Evolutionary conservation across 2,329 filamentous ascomycete species (phyloP).

Genomic region (Exophiala bonariae): DNA sequence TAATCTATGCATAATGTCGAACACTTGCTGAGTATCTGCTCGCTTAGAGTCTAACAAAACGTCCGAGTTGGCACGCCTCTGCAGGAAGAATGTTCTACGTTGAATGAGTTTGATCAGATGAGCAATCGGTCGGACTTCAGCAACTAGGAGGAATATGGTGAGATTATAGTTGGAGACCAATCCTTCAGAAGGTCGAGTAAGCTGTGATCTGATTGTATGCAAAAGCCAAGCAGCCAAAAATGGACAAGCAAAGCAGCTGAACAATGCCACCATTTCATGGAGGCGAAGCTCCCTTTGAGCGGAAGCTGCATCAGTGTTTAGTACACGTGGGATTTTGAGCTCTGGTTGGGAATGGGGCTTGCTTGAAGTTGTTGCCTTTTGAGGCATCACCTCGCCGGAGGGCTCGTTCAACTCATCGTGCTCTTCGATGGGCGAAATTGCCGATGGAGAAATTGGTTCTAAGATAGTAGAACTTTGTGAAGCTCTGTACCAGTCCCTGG

Average conservation of each 20-base stretch:
- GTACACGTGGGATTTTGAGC: slow-evolving; percentile 13
- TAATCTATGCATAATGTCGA: slow-evolving; percentile 63
- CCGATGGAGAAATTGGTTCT: slow-evolving; percentile 42
- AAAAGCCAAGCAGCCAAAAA: slow-evolving; percentile 78
- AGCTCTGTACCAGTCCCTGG: slow-evolving; percentile 71
- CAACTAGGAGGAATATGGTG: slow-evolving; percentile 82
- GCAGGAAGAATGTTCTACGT: slow-evolving; percentile 75
- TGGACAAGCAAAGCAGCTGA: slow-evolving; percentile 77
- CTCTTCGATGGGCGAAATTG: slow-evolving; percentile 32
- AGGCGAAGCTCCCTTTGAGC: slow-evolving; percentile 66
- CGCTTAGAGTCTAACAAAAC: slow-evolving; percentile 12
- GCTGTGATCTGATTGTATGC: slow-evolving; percentile 75
- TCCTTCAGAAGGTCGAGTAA: slow-evolving; percentile 80
- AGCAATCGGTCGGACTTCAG: slow-evolving; percentile 79
- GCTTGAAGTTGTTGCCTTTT: not conserved
- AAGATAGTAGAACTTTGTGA: slow-evolving; percentile 63
- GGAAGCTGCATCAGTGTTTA: slow-evolving; percentile 26
- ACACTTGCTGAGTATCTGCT: slow-evolving; percentile 18
- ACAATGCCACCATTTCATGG: slow-evolving; percentile 73
- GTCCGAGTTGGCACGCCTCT: slow-evolving; percentile 63
- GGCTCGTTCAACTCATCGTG: slow-evolving; percentile 33
- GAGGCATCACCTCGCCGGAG: not conserved
- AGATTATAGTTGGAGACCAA: slow-evolving; percentile 92
- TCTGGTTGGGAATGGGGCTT: not conserved
- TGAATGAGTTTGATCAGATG: slow-evolving; percentile 81